Percentiles rank a stretch among this genome's conserved stretches.
These are phyloP conservation scores for Claviceps sorghi DNA, from an alignment of 2,329 filamentous ascomycete species.

Conservation along the genomic window DNA sequence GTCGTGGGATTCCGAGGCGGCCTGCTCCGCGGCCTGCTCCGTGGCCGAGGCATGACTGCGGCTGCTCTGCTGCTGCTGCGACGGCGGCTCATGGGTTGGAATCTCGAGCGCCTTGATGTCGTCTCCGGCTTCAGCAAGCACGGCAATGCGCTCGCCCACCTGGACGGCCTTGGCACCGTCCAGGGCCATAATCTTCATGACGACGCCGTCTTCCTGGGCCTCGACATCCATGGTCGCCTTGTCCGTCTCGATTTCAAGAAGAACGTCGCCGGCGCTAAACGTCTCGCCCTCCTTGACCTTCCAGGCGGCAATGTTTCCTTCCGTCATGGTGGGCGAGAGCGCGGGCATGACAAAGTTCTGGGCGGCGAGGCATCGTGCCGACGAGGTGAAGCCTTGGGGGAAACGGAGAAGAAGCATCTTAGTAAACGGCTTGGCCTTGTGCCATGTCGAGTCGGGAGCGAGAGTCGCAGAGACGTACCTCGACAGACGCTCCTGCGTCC, in stretches of 20 bases:
- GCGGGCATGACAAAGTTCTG: slow-evolving; percentile 88
- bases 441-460: not conserved
- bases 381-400: slow-evolving; percentile 46
- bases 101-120: slow-evolving; percentile 62
- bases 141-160: slow-evolving; percentile 69
- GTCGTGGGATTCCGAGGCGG: slow-evolving; percentile 8
- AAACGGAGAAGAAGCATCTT: not conserved
- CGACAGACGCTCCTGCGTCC: slow-evolving; percentile 33
- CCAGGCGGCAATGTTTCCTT: slow-evolving; percentile 78
- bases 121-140: slow-evolving; percentile 69
- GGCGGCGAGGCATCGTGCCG: slow-evolving; percentile 50
- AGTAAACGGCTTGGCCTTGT: too few species aligned
- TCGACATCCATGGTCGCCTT: slow-evolving; percentile 94
- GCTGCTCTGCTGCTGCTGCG: slow-evolving; percentile 17
- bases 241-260: slow-evolving; percentile 86
- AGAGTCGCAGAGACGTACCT: slow-evolving; percentile 31
- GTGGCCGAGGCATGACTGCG: not conserved
- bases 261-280: slow-evolving; percentile 69
- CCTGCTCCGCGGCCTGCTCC: too few species aligned
- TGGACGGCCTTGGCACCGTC: slow-evolving; percentile 64
- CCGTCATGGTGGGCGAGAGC: slow-evolving; percentile 84
- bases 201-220: slow-evolving; percentile 74
- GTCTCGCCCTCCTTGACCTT: slow-evolving; percentile 75
- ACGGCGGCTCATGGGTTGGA: slow-evolving; percentile 47
- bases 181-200: slow-evolving; percentile 65